Percentiles rank a stretch among this genome's conserved stretches.
Conservation (phyloP, 805 yeast genomes). For the Saccharomycopsis guyanensis region DNA sequence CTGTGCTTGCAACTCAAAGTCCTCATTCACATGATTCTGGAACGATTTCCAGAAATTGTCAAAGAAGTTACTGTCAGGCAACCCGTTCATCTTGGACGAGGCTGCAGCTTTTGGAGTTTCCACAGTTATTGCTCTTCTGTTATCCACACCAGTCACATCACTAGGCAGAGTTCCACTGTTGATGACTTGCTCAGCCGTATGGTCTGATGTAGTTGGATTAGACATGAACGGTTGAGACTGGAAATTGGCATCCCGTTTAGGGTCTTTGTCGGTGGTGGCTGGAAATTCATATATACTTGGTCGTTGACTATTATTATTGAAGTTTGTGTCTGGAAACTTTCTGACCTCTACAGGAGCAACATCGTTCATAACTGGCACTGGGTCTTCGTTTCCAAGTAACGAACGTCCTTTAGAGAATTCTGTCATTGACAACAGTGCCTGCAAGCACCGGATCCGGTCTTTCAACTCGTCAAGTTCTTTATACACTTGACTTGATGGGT, state of each 20-base stretch:
- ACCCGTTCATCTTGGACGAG: background rate
- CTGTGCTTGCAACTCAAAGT: background rate
- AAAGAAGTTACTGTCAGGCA: constrained; percentile 7
- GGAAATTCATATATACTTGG: background rate
- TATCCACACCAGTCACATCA: background rate
- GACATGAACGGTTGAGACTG: background rate
- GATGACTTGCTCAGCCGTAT: background rate
- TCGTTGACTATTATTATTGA: background rate
- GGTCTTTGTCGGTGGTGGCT: background rate
- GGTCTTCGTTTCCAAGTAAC: background rate
- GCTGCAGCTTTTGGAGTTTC: background rate
- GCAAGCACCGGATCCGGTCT: constrained; percentile 14
- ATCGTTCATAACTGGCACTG: background rate
- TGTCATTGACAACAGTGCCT: constrained; percentile 13
- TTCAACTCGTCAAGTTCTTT: constrained; percentile 16
- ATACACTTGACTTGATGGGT: background rate
- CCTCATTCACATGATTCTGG: constrained; percentile 7
- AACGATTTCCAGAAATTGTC: constrained; percentile 13
- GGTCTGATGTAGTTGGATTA: background rate
- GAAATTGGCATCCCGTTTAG: background rate
- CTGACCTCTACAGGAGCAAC: background rate
- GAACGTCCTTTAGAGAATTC: constrained; percentile 6
- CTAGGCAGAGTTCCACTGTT: background rate
- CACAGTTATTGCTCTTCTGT: background rate
- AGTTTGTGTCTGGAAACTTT: background rate